Conservation (phyloP, 176 grass and related monocot species). For the Ananas comosus region DNA sequence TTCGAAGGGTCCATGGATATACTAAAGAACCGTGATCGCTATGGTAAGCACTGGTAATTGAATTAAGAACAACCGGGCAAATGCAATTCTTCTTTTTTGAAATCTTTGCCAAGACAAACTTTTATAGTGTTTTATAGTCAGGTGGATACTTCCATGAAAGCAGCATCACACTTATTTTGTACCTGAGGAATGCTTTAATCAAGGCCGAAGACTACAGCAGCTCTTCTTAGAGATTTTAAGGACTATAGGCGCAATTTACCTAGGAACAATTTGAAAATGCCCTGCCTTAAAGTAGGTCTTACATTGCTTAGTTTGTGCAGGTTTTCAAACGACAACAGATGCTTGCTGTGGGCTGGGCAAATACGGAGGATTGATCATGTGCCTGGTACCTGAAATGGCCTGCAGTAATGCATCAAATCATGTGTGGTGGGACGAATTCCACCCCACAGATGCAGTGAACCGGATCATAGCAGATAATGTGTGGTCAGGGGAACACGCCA, state of each 20-base stretch:
- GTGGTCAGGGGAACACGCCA: conserved; percentile 55
- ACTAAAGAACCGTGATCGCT: conserved; percentile 43
- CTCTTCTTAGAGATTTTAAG: no score
- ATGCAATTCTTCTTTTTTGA: no score
- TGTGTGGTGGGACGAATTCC: conserved; percentile 85
- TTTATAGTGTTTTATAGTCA: no score
- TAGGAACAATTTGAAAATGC: no score
- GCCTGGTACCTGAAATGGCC: conserved; percentile 75
- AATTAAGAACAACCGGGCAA: conserved; percentile 10
- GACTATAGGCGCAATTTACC: no score
- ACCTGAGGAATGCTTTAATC: no score
- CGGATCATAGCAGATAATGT: conserved; percentile 62
- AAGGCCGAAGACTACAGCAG: no score
- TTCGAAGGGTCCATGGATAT: conserved; percentile 77
- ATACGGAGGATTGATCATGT: conserved; percentile 71
- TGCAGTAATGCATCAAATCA: conserved; percentile 65
- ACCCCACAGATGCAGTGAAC: conserved; percentile 73
- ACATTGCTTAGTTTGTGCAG: conserved; percentile 20
- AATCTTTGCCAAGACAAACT: no score
- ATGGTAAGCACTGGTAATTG: conserved; percentile 26
- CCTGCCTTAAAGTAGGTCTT: conserved; percentile 5
- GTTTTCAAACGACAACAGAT: conserved; percentile 55
- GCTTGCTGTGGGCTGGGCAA: conserved; percentile 72
- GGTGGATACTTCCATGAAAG: no score
- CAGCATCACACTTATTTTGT: no score